A percentile compares a stretch with the other conserved stretches of the same genome.
These are phyloP conservation scores for Hippophae gyantsensis DNA, from an alignment of 306 rosid genomes.

Conservation along the genomic window DNA sequence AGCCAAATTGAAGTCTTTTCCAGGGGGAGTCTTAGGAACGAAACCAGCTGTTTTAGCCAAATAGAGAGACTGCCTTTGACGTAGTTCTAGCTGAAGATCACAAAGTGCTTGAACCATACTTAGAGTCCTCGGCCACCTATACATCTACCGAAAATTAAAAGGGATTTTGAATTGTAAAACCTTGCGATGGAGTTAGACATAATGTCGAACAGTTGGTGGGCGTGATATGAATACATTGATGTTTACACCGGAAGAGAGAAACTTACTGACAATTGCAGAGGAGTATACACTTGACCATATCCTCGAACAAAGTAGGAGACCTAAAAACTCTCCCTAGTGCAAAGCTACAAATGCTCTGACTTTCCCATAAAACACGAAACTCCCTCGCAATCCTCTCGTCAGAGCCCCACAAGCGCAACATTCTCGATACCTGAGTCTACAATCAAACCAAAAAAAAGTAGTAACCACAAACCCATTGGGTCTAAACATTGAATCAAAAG, in stretches of 20 bases:
- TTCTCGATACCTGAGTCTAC: conserved; percentile 32
- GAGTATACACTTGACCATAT: conserved; percentile 49
- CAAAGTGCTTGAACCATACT: conserved; percentile 48
- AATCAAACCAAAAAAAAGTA: neutral
- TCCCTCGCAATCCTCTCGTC: conserved; percentile 17
- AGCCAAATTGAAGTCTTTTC: conserved; percentile 13
- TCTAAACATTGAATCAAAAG: neutral
- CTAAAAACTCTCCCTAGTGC: conserved; percentile 35
- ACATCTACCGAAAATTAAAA: neutral
- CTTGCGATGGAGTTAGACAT: neutral
- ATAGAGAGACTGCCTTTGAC: conserved; percentile 10
- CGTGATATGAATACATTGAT: neutral
- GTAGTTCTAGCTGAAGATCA: conserved; percentile 42
- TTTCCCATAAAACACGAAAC: conserved; percentile 6
- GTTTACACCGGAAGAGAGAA: neutral
- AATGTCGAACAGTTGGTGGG: neutral
- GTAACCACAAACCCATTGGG: neutral
- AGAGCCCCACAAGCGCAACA: conserved; percentile 36
- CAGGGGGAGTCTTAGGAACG: conserved; percentile 34
- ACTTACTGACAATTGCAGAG: conserved; percentile 45
- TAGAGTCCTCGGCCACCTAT: conserved; percentile 49
- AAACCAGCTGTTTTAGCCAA: conserved; percentile 8
- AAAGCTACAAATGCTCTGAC: conserved; percentile 20
- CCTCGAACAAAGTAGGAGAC: conserved; percentile 48
- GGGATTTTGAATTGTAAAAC: neutral